Evolutionary conservation across 352 stramenopile species (phyloP).

Genomic region (Elongisporangium undulatum): DNA sequence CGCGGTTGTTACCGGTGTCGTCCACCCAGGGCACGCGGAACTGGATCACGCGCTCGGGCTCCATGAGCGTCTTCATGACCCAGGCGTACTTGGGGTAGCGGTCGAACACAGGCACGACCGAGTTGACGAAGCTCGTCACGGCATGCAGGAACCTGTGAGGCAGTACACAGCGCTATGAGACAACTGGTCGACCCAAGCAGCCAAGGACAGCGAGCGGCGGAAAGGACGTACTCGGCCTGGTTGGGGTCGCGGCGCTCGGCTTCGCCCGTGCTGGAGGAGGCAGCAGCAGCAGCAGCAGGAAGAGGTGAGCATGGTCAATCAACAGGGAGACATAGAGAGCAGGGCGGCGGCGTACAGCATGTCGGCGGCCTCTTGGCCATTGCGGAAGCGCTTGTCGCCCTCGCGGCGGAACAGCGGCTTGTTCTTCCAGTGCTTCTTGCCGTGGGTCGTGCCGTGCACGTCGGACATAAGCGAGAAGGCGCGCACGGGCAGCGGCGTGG

Average conservation of each 20-base stretch:
- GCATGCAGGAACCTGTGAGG: constrained; percentile 53
- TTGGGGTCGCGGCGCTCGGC: constrained; percentile 73
- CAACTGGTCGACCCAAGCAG: background rate
- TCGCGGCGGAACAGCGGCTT: constrained; percentile 96
- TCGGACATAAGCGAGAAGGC: constrained; percentile 79
- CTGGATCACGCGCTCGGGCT: constrained; percentile 93
- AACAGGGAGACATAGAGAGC: background rate
- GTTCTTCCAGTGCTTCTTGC: constrained; percentile 94
- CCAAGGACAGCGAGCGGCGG: constrained; percentile 4
- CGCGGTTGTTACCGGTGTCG: constrained; percentile 91
- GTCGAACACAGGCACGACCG: constrained; percentile 82
- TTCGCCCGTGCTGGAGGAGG: constrained; percentile 54
- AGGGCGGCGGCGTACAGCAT: constrained; percentile 65
- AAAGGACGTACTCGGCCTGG: constrained; percentile 26
- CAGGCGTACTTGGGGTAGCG: constrained; percentile 88
- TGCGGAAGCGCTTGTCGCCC: constrained; percentile 95
- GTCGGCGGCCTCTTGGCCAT: constrained; percentile 93
- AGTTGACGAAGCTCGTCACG: constrained; percentile 77
- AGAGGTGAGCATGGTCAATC: constrained; percentile 1
- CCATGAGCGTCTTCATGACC: constrained; percentile 93
- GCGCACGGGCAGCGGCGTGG: constrained; percentile 16
- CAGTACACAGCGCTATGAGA: background rate
- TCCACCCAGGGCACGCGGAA: constrained; percentile 98
- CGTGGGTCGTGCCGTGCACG: constrained; percentile 83
- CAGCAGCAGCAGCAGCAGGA: background rate